Evolutionary conservation across 257 asterid genomes (phyloP).

Genomic region (Cordia subcordata): DNA sequence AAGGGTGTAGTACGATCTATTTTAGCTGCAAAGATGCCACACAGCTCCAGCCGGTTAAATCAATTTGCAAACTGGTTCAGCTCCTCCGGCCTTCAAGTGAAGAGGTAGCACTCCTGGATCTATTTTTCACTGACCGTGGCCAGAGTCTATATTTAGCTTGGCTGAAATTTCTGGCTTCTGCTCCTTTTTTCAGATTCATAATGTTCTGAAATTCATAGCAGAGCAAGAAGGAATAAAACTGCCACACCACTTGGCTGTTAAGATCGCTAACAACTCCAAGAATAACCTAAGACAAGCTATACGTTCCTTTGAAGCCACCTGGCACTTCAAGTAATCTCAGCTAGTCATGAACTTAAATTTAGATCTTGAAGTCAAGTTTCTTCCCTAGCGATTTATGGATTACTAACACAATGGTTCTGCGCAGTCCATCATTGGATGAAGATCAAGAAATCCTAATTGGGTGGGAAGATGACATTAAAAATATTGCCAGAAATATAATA

Average conservation of each 20-base stretch:
- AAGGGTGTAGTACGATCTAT: conserved; percentile 58
- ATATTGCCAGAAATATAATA: conserved; percentile 59
- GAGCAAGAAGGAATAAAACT: conserved; percentile 46
- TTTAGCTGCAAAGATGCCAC: conserved; percentile 78
- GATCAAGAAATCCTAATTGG: conserved; percentile 68
- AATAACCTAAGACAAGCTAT: conserved; percentile 81
- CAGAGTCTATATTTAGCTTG: too few species aligned
- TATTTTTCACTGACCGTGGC: too few species aligned
- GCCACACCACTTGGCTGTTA: conserved; percentile 47
- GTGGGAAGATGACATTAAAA: conserved; percentile 79
- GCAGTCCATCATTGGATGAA: conserved; percentile 44
- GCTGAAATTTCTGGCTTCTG: background rate
- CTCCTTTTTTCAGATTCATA: conserved; percentile 41
- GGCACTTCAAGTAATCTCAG: conserved; percentile 48
- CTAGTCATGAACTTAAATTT: background rate
- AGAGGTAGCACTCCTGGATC: conserved; percentile 39
- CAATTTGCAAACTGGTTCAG: conserved; percentile 61
- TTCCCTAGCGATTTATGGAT: conserved; percentile 2
- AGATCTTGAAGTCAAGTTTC: background rate
- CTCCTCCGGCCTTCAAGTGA: conserved; percentile 69
- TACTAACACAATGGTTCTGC: conserved; percentile 24
- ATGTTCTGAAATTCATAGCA: conserved; percentile 69
- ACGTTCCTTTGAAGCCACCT: conserved; percentile 87
- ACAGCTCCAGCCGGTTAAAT: conserved; percentile 50
- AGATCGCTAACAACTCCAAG: conserved; percentile 63